Evolutionary conservation across 2,329 filamentous ascomycete species (phyloP).

Genomic region (Dactylellina drechsleri): DNA sequence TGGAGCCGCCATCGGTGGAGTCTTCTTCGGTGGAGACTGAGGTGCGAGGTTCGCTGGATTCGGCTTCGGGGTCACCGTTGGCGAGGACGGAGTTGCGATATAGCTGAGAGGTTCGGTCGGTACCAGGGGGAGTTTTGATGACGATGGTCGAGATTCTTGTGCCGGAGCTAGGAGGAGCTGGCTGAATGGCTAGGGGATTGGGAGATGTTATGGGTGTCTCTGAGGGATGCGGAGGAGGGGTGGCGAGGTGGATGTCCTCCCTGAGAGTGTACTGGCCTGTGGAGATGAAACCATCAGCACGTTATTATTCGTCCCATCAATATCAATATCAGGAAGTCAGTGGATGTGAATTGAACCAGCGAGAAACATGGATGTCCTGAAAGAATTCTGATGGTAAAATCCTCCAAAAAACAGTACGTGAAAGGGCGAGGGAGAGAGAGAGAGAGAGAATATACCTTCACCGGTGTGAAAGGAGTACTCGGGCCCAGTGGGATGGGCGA

Average conservation of each 20-base stretch:
- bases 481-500: conserved; percentile 80
- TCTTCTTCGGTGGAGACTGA: conserved; percentile 46
- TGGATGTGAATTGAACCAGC: neutral
- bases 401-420: too few species aligned
- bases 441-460: conserved; percentile 72
- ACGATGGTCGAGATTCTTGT: conserved; percentile 83
- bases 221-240: conserved; percentile 92
- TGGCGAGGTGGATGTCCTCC: conserved; percentile 91
- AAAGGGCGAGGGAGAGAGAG: too few species aligned
- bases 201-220: conserved; percentile 87
- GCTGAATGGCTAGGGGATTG: conserved; percentile 87
- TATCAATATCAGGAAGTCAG: neutral
- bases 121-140: conserved; percentile 65
- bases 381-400: conserved; percentile 25
- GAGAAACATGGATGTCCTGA: neutral
- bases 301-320: too few species aligned
- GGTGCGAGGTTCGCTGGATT: conserved; percentile 53
- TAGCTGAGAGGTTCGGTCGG: conserved; percentile 44
- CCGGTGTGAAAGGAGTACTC: conserved; percentile 92
- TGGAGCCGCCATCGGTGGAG: conserved; percentile 54
- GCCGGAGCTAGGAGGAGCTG: conserved; percentile 83
- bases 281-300: conserved; percentile 6
- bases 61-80: conserved; percentile 34
- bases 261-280: conserved; percentile 87
- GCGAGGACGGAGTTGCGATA: conserved; percentile 45